Evolutionary conservation across 2,329 filamentous ascomycete genomes (phyloP), one percentile per base, ranked within the genome.

Genomic region (Lasiodiplodia hormozganensis): DNA sequence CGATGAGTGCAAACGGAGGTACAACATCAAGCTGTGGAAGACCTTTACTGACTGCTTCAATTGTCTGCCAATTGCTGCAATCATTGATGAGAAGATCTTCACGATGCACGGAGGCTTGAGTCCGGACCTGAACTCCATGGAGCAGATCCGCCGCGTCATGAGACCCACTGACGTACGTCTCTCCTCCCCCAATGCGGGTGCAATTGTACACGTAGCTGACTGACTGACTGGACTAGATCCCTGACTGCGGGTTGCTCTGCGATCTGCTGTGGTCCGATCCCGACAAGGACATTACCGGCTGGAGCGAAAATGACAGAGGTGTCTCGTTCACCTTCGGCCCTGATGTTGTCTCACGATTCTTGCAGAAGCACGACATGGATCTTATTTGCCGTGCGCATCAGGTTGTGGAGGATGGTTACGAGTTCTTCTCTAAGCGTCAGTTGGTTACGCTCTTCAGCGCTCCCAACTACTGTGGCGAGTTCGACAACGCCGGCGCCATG

Each of bases 21-120:
- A 97, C 86, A 99, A 98, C 84, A 97, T 98, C 86, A 98, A 98
- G 88, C 88, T 98, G 70, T 98, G 95, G 95, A 99, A 99, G 88
- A 98, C 95, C 1, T 98, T 99, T 81, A 97, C 94, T 72, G 95
- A 99, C 82, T 97, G 94, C 87, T 99, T 99, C 89, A 99, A 99
- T 87, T 97, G 94, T 84, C 84, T 98, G 78, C 95, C 95, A 58
- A 98, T 99, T 81, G 96, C 95, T 69, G 95, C 96, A 74, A 99
- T 99, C 83, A 97, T 99, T 76, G 95, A 97, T 78, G 96, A 97
- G 87, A 99, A 98, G 91, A 99, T 99, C 80, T 98, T 99, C 86
- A 97, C 94, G 79, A 97, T 99, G 95, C 96, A 99, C 84, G 96
- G 96, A 79, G 96, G 96, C 78, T 85, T 99, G 77, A 97, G 94